Evolutionary conservation across 208 protist genomes (phyloP).

Genomic region (Leishmania guyanensis): DNA sequence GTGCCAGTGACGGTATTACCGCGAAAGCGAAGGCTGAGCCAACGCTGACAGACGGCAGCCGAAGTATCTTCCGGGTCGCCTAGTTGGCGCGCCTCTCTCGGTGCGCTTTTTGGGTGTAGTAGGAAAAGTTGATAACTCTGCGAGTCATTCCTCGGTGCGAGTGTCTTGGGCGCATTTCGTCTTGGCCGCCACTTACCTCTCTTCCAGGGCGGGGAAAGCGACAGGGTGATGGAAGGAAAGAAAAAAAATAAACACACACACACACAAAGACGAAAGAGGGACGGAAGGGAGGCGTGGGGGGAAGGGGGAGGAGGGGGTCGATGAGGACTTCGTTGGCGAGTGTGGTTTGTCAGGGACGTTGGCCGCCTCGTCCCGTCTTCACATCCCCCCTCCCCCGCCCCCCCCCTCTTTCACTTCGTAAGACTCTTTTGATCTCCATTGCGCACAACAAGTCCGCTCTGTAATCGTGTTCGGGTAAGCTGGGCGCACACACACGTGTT

Average conservation of each 20-base stretch:
- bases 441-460: too few relatives aligned
- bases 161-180: background rate
- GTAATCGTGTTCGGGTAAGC: background rate
- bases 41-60: conserved; percentile 27
- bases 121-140: too few relatives aligned
- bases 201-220: background rate
- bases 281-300: background rate
- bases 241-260: too few relatives aligned
- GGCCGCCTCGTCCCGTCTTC: background rate
- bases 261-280: background rate
- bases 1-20: background rate
- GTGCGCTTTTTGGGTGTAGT: background rate
- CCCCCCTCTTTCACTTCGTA: too few relatives aligned
- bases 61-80: conserved; percentile 48
- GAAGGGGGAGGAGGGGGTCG: background rate
- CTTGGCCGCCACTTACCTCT: background rate
- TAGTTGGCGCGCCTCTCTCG: background rate
- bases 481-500: background rate
- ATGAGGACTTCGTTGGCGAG: background rate
- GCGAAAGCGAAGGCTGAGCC: background rate
- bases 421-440: too few relatives aligned
- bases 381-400: background rate
- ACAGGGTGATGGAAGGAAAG: background rate
- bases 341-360: background rate
- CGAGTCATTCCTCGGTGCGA: background rate